phyloP scores from a whole-genome alignment of 2,329 filamentous ascomycete genomes.

The Cercospora canescens region DNA sequence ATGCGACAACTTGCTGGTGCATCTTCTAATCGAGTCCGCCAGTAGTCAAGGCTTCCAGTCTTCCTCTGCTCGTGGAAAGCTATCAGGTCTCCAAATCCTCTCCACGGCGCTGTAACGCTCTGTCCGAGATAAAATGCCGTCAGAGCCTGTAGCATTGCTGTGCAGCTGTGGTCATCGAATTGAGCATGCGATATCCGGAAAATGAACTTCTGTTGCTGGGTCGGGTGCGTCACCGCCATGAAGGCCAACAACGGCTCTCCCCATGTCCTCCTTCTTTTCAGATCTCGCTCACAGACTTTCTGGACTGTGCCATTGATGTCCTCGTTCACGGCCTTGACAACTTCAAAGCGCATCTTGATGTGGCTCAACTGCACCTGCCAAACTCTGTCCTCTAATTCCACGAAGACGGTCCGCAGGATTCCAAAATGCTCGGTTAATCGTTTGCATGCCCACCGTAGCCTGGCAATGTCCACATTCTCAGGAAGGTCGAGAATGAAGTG shows the following conservation, averaged over 20 bases:
- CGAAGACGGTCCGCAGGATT: constrained; percentile 58
- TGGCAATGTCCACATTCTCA: constrained; percentile 22
- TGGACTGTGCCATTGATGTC: not conserved
- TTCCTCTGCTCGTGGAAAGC: not conserved
- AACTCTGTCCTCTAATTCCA: constrained; percentile 46
- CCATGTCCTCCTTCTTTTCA: not conserved
- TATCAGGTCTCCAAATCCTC: constrained; percentile 9
- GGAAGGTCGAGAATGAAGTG: constrained; percentile 28
- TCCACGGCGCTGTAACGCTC: not conserved
- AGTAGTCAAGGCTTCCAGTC: constrained; percentile 20
- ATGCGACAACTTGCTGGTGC: constrained; percentile 4
- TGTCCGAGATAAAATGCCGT: constrained; percentile 7
- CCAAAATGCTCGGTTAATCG: constrained; percentile 34
- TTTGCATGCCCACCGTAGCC: constrained; percentile 23
- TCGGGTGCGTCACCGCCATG: constrained; percentile 25
- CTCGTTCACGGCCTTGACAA: not conserved
- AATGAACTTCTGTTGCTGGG: constrained; percentile 28
- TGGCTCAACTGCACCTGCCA: constrained; percentile 44
- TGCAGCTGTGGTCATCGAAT: constrained; percentile 30
- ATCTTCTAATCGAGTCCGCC: constrained; percentile 20
- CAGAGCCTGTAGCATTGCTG: constrained; percentile 1
- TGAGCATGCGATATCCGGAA: constrained; percentile 37
- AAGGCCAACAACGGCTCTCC: constrained; percentile 28
- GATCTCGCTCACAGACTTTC: not conserved
- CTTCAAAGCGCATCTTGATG: constrained; percentile 36